phyloP scores from a whole-genome alignment of 2,329 filamentous ascomycete genomes.

The Talaromyces rugulosus region DNA sequence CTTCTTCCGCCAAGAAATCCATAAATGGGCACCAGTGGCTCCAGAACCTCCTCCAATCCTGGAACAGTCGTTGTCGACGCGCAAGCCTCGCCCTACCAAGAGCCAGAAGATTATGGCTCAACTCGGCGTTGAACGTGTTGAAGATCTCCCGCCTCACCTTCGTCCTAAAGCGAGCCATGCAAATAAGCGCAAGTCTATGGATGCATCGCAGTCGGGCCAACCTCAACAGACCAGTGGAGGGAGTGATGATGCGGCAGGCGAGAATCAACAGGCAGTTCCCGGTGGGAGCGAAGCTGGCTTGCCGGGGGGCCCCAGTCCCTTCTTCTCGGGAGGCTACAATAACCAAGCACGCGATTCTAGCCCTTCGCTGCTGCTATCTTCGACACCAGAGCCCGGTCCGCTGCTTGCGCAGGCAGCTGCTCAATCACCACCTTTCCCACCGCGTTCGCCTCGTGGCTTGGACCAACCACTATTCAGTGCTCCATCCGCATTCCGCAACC shows the following conservation, averaged over 20 bases:
- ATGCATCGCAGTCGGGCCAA: conserved; percentile 30
- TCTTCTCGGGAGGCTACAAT: conserved; percentile 37
- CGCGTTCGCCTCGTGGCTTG: conserved; percentile 35
- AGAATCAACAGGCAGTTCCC: conserved; percentile 16
- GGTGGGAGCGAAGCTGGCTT: conserved; percentile 12
- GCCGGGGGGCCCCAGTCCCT: conserved; percentile 25
- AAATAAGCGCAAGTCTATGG: conserved; percentile 65
- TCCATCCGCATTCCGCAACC: conserved; percentile 30
- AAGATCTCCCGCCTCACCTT: conserved; percentile 79
- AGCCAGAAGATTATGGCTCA: conserved; percentile 90
- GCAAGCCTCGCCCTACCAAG: conserved; percentile 94
- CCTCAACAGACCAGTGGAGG: conserved; percentile 22
- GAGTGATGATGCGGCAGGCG: background rate
- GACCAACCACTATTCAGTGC: conserved; percentile 41
- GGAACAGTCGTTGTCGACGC: conserved; percentile 81
- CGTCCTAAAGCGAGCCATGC: conserved; percentile 71
- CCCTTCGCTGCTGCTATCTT: conserved; percentile 29
- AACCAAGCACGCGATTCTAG: conserved; percentile 33
- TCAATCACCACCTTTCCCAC: conserved; percentile 36
- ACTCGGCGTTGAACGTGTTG: conserved; percentile 82
- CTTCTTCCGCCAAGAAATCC: conserved; percentile 90
- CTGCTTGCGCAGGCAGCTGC: conserved; percentile 33
- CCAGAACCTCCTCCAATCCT: conserved; percentile 79
- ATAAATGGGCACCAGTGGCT: conserved; percentile 90
- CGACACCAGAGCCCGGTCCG: conserved; percentile 28